Evolutionary conservation across 495 filamentous ascomycete species (phyloP).

Genomic region (Tuber indicum): DNA sequence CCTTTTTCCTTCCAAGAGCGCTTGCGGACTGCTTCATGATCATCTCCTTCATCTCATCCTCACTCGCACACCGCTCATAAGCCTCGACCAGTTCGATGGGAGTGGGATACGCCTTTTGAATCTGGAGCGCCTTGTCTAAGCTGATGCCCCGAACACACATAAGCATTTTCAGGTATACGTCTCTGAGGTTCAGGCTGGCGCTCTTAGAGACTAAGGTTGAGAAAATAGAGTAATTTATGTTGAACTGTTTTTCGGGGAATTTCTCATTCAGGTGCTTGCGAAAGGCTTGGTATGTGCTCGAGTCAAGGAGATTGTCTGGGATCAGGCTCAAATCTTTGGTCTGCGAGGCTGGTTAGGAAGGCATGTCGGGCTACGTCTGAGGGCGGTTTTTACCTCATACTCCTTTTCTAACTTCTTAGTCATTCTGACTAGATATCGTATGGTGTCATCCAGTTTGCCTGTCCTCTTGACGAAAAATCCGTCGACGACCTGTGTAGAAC

Average conservation of each 20-base stretch:
- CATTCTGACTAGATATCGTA: conserved; percentile 70
- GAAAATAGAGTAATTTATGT: conserved; percentile 68
- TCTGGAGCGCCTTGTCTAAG: conserved; percentile 74
- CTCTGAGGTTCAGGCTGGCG: conserved; percentile 62
- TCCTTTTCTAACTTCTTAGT: conserved; percentile 60
- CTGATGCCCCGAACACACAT: conserved; percentile 76
- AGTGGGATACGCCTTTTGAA: conserved; percentile 68
- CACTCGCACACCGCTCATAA: conserved; percentile 51
- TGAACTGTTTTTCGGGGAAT: conserved; percentile 50
- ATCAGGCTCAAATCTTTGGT: conserved; percentile 50
- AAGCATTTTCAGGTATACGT: conserved; percentile 77
- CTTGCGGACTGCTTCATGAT: conserved; percentile 52
- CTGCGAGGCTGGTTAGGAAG: conserved; percentile 26
- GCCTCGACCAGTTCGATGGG: conserved; percentile 64
- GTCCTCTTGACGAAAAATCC: conserved; percentile 79
- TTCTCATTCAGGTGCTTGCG: conserved; percentile 52
- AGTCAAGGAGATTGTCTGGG: conserved; percentile 59
- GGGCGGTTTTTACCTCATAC: conserved; percentile 54
- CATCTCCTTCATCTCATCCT: conserved; percentile 48
- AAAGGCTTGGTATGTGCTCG: conserved; percentile 62
- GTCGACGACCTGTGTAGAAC: conserved; percentile 73
- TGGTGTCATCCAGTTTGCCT: conserved; percentile 68
- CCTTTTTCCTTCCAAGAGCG: conserved; percentile 60
- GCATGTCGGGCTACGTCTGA: neutral
- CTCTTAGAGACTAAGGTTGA: conserved; percentile 67